Percentiles rank a stretch among this genome's conserved stretches.
Conservation (phyloP, 805 yeast genomes). For the Komagataella pseudopastoris region DNA sequence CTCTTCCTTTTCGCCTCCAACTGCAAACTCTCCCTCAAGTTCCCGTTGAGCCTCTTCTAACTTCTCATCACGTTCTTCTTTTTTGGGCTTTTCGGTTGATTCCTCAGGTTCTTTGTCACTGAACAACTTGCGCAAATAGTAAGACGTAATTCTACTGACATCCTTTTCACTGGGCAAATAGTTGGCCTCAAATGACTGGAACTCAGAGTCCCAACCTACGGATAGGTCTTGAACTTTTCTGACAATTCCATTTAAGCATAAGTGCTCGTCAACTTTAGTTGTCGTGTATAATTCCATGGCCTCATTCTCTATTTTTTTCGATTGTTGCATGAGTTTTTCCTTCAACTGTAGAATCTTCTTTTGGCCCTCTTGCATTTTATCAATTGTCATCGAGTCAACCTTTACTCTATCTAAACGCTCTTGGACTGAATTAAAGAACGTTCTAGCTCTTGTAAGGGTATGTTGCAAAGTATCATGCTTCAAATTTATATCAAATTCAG, state of each 20-base stretch:
- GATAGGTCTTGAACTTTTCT: slow-evolving; percentile 69
- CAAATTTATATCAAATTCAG: slow-evolving; percentile 51
- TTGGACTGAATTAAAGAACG: slow-evolving; percentile 61
- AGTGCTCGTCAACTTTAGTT: slow-evolving; percentile 49
- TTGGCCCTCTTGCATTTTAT: slow-evolving; percentile 58
- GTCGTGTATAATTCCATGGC: slow-evolving; percentile 38
- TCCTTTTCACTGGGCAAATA: slow-evolving; percentile 89
- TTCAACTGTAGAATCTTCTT: slow-evolving; percentile 45
- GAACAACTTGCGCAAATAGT: slow-evolving; percentile 68
- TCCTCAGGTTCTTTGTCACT: slow-evolving; percentile 26
- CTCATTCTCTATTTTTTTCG: slow-evolving; percentile 24
- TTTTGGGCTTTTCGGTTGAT: slow-evolving; percentile 9
- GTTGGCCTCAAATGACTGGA: slow-evolving; percentile 61
- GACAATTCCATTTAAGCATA: slow-evolving; percentile 56
- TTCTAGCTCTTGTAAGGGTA: slow-evolving; percentile 36
- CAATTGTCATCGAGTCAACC: slow-evolving; percentile 58
- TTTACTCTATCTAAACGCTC: slow-evolving; percentile 68
- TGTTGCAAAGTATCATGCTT: slow-evolving; percentile 49
- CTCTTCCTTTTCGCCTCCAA: slow-evolving; percentile 7
- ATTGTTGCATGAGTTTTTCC: slow-evolving; percentile 36
- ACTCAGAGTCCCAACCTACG: slow-evolving; percentile 78
- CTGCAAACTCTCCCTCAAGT: not conserved
- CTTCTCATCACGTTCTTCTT: slow-evolving; percentile 9
- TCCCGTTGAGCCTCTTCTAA: not conserved
- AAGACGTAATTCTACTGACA: slow-evolving; percentile 79